Evolutionary conservation across 1,284 basidiomycete species (phyloP), one percentile per base, ranked within the genome.

Genomic region (Salmacisia buchloeana): DNA sequence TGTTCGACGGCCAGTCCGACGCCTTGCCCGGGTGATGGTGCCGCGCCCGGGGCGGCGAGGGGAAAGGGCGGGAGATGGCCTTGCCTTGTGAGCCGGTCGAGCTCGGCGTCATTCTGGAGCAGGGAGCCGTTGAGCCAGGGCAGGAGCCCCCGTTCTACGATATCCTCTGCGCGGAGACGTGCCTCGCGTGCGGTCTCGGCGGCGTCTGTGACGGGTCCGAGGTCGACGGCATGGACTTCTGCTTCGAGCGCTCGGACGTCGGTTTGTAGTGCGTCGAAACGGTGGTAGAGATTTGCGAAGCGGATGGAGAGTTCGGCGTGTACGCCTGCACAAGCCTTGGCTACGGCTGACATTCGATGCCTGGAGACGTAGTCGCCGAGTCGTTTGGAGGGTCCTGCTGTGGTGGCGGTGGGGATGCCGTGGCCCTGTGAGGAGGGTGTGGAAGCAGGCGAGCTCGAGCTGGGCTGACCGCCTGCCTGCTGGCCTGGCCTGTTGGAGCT

Each of bases 281-380:
- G 23, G 59, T 46, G n/a, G 36, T 49, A 29, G 36, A 60, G n/a
- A 21, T 35, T 49, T 36, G 29, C 31, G 38, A 43, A 60, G 45
- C 52, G 59, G 41, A 39, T 46, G 33, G 59, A 35, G 25, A 43
- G 41, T 41, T 43, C 36, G 59, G 52, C 29, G 27, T 54, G 49
- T 31, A 54, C 49, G 21, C 49, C 29, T 9, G 27, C 27, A 29
- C 75, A 79, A 2, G 68, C 68, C 9, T 72, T 63, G 0, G 73
- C 77, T n/a, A 74, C 71, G 5, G 69, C 69, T 2, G 62, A 67
- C 68, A 77, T 74, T 49, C 73, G 69, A 46, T 64, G 61, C 29
- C 66, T 63, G 61, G 66, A 66, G 58, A 79, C 70, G 41, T 73
- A 76, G 63, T 74, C 70, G 46, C 72, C 73, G 15, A 79, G 70